A percentile compares a stretch with the other conserved stretches of the same genome.
Conservation (phyloP, 345 rosid genomes). For the Pelargonium nanum region DNA sequence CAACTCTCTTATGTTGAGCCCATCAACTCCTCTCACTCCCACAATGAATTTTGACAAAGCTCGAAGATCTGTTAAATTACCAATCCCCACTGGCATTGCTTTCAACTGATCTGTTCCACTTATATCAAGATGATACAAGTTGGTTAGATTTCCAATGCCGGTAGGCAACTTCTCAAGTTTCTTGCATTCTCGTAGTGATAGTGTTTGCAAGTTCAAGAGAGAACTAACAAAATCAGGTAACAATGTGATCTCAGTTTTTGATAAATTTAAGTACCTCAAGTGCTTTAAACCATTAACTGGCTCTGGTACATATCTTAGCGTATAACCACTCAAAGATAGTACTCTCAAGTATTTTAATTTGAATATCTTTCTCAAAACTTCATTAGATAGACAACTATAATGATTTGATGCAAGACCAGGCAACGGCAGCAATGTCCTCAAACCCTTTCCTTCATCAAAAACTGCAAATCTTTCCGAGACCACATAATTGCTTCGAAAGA, state of each 20-base stretch:
- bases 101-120: constrained; percentile 1
- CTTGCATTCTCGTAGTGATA: constrained; percentile 12
- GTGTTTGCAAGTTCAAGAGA: constrained; percentile 21
- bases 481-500: too few relatives aligned
- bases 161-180: constrained; percentile 12
- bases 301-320: neutral
- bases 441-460: too few relatives aligned
- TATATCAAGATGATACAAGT: constrained; percentile 20
- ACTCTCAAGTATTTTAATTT: neutral
- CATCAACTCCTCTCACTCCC: constrained; percentile 13
- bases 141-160: constrained; percentile 9
- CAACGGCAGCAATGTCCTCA: neutral
- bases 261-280: too few relatives aligned
- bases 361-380: neutral
- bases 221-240: constrained; percentile 1
- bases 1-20: constrained; percentile 12
- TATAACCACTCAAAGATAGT: too few relatives aligned
- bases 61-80: constrained; percentile 11
- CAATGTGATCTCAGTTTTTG: neutral
- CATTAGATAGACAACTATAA: neutral
- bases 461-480: too few relatives aligned
- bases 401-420: neutral
- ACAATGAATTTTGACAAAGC: constrained; percentile 14
- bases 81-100: constrained; percentile 15
- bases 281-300: constrained; percentile 1